Base-by-base conservation (phyloP, 192 early-diverging fungal species). In the Funneliformis geosporum region DNA sequence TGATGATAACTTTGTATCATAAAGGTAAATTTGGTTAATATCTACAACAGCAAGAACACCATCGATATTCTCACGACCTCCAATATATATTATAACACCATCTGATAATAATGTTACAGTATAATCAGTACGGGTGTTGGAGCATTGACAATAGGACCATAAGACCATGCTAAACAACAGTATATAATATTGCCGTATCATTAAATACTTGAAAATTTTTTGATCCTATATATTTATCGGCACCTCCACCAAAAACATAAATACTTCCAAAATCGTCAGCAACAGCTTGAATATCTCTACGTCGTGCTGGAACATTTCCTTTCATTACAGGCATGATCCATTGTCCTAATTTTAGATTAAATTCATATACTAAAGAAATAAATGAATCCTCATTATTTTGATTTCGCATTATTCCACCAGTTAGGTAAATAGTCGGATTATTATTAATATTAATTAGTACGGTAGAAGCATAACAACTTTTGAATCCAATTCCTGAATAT, bases 211-310 rank as follows among this genome's bases (percentile, higher is more conserved):
- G 27, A 40, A 39, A 5, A 10, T 23, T 0, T 21, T 33, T 27
- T 4, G 23, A 3, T 39, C 10, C 1, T 12, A 43, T n/a, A 42
- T 6, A 16, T 14, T 5, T 10, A 38, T 18, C 4, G 66, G 6
- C 3, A 68, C 4, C 42, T 39, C 67, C 67, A 42, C 67, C 28
- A 69, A 69, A 69, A 23, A 69, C 42, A 69, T n/a, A 69, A 69
- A 69, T 43, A n/a, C 10, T 43, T n/a, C 67, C 67, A 69, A 6
- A n/a, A 69, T 69, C n/a, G 8, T n/a, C 67, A 10, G 21, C n/a
- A 42, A 25, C 67, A 25, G 28, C 67, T 9, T 43, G 38, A 14
- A 69, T 43, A n/a, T 10, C 8, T 40, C 8, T 69, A 5, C 16
- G 6, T n/a, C 38, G 21, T 43, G 10, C 12, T 43, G 67, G 38